Percentiles rank a stretch among this genome's conserved stretches.
Conservation (phyloP, 345 rosid species). For the Dimocarpus longan region DNA sequence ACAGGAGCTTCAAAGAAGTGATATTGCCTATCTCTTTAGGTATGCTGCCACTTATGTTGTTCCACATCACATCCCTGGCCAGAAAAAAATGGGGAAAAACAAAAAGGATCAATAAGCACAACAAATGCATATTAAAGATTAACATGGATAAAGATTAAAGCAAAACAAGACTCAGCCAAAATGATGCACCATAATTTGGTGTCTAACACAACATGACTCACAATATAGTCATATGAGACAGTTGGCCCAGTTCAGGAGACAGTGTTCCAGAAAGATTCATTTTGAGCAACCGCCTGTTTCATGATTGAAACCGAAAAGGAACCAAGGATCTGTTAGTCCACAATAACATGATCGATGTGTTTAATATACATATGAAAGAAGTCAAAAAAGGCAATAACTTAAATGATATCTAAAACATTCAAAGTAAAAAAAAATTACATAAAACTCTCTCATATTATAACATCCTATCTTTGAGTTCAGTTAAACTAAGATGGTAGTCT, state of each 20-base stretch:
- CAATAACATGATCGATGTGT: not conserved
- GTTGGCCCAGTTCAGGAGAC: constrained; percentile 74
- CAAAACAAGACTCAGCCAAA: not conserved
- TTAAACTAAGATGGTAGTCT: not conserved
- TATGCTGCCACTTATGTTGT: constrained; percentile 64
- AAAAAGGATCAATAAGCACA: not conserved
- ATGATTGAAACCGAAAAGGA: constrained; percentile 1
- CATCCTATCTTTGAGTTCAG: not conserved
- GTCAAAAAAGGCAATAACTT: not conserved
- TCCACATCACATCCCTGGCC: constrained; percentile 93
- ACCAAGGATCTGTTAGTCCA: not conserved
- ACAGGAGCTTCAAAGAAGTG: constrained; percentile 73
- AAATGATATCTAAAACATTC: not conserved
- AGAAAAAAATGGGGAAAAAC: constrained; percentile 12
- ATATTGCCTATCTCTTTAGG: constrained; percentile 88
- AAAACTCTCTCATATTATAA: not conserved
- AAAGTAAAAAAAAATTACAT: not conserved
- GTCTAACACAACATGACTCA: constrained; percentile 29
- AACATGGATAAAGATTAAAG: not conserved
- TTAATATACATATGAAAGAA: not conserved
- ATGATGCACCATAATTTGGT: not conserved
- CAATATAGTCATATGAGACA: constrained; percentile 65
- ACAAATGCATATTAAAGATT: not conserved
- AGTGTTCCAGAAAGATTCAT: constrained; percentile 81
- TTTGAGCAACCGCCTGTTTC: constrained; percentile 65